Conservation (phyloP, 129 eudicot genomes). For the Helianthus annuus region HanXRQr2.0-SUNRISE NC_035442.2:111989345-111989844, state of each 20-base stretch:
- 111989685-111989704: too few species aligned
- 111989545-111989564: constrained; percentile 89
- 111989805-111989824: too few species aligned
- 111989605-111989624: constrained; percentile 91
- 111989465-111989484: background rate
- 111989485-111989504: constrained; percentile 13
- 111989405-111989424: constrained; percentile 64
- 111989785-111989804: too few species aligned
- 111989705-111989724: too few species aligned
- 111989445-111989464: background rate
- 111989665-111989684: too few species aligned
- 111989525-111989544: constrained; percentile 91
- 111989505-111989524: constrained; percentile 54
- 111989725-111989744: too few species aligned
- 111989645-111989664: constrained; percentile 11
- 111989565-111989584: constrained; percentile 74
- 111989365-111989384: constrained; percentile 91
- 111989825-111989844: too few species aligned
- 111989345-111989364: constrained; percentile 91
- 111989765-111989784: too few species aligned
- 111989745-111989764: too few species aligned
- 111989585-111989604: constrained; percentile 95
- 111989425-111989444: background rate
- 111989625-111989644: constrained; percentile 99
- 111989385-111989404: constrained; percentile 94